These are phyloP conservation scores for Amphichorda felina DNA, from an alignment of 2,329 filamentous ascomycete species.

Conservation along the genomic window DNA sequence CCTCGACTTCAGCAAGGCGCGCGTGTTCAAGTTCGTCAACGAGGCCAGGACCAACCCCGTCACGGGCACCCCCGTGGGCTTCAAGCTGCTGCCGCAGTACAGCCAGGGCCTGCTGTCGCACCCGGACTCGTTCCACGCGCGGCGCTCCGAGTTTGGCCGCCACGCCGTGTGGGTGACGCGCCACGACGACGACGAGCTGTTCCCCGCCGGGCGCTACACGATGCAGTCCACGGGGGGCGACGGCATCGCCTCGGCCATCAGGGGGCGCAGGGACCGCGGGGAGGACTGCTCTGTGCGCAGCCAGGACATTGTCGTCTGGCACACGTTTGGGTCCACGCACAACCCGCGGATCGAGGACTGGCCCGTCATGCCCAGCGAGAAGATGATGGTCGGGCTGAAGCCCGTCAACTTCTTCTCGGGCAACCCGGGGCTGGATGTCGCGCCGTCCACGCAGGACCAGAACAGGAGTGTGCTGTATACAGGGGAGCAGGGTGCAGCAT, in stretches of 20 bases:
- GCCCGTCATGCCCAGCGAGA: conserved; percentile 56
- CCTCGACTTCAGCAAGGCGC: conserved; percentile 34
- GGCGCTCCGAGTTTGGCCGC: conserved; percentile 27
- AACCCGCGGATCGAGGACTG: conserved; percentile 55
- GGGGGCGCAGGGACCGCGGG: conserved; percentile 6
- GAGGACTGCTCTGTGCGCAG: conserved; percentile 29
- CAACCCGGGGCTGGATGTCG: conserved; percentile 38
- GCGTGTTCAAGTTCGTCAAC: conserved; percentile 36
- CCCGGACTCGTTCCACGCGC: conserved; percentile 23
- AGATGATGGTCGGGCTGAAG: conserved; percentile 35
- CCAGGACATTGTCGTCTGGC: conserved; percentile 44
- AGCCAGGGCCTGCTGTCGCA: conserved; percentile 34
- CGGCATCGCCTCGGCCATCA: conserved; percentile 19
- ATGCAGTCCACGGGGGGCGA: conserved; percentile 33
- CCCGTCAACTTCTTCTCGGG: conserved; percentile 41
- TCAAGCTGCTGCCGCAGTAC: conserved; percentile 29
- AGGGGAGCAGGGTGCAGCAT: too few relatives aligned
- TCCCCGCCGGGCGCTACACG: conserved; percentile 27
- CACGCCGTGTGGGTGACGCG: conserved; percentile 34
- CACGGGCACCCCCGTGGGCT: conserved; percentile 30
- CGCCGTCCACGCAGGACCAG: conserved; percentile 21
- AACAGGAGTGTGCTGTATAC: conserved; percentile 22
- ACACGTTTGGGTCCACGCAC: conserved; percentile 50
- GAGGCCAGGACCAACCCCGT: conserved; percentile 26
- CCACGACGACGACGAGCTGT: conserved; percentile 28